These are phyloP conservation scores for Candida sakaeoensis DNA, from an alignment of 805 yeast genomes.

Conservation along the genomic window DNA sequence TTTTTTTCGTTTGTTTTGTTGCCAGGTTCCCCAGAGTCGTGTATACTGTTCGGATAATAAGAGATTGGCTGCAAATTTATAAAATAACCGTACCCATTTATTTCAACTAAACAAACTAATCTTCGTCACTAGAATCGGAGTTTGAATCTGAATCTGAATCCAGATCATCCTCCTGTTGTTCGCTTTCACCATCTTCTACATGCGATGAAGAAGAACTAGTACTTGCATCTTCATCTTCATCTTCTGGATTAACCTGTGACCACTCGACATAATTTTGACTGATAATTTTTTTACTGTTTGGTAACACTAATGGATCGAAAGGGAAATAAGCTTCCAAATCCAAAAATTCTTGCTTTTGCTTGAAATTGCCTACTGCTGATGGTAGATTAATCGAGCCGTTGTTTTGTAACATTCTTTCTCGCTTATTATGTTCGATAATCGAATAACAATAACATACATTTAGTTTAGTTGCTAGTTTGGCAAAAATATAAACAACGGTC, in stretches of 20 bases:
- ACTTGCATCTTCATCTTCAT: conserved; percentile 52
- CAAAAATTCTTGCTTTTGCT: conserved; percentile 74
- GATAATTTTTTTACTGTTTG: conserved; percentile 53
- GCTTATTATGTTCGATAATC: conserved; percentile 84
- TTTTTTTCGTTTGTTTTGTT: neutral
- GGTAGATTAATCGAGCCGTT: conserved; percentile 24
- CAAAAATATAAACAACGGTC: conserved; percentile 90
- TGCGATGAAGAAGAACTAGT: conserved; percentile 27
- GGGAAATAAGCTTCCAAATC: conserved; percentile 96
- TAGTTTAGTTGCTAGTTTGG: conserved; percentile 84
- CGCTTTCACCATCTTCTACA: conserved; percentile 24
- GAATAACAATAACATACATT: conserved; percentile 92
- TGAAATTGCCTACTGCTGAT: conserved; percentile 38
- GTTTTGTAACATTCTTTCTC: conserved; percentile 55
- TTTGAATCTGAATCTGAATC: conserved; percentile 5
- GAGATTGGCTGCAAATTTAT: conserved; percentile 1
- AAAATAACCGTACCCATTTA: neutral
- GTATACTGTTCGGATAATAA: neutral
- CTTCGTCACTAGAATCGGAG: neutral
- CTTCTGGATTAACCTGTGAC: conserved; percentile 50
- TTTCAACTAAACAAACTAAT: neutral
- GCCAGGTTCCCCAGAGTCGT: neutral
- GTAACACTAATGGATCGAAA: conserved; percentile 84
- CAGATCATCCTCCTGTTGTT: conserved; percentile 13
- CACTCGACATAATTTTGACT: conserved; percentile 66